A percentile compares a stretch with the other conserved stretches of the same genome.
Conservation (phyloP, 192 early-diverging fungal genomes). For the Funneliformis geosporum region DNA sequence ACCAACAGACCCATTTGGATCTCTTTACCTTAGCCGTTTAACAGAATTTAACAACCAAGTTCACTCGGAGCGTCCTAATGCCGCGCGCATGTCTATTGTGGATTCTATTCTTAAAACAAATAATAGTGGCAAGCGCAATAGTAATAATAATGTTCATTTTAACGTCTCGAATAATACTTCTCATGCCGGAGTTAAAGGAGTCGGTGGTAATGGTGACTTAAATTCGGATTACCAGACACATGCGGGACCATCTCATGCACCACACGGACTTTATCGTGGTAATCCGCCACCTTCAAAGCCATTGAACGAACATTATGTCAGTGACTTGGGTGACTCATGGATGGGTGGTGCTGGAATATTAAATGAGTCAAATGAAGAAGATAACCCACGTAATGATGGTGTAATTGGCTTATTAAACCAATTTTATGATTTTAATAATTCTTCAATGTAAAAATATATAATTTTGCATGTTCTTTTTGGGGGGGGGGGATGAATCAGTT, state of each 20-base stretch:
- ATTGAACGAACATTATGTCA: conserved; percentile 16
- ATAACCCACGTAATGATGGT: conserved; percentile 34
- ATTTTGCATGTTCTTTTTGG: no score
- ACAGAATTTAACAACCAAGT: conserved; percentile 44
- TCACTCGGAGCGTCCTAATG: conserved; percentile 5
- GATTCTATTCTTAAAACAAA: conserved; percentile 24
- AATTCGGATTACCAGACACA: neutral
- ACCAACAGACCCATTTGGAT: conserved; percentile 75
- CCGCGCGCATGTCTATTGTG: neutral
- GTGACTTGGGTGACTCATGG: conserved; percentile 40
- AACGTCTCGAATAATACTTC: neutral
- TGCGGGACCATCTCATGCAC: neutral
- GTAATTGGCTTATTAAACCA: conserved; percentile 56
- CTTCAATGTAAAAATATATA: conserved; percentile 35
- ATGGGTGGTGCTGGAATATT: conserved; percentile 19
- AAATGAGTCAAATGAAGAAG: conserved; percentile 38
- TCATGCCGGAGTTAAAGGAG: neutral
- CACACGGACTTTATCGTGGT: neutral
- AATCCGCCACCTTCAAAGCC: neutral
- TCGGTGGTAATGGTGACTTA: neutral
- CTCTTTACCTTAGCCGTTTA: conserved; percentile 74
- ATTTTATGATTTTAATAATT: conserved; percentile 58
- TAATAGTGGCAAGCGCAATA: neutral
- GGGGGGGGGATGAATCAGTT: neutral
- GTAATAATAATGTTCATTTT: conserved; percentile 27